A percentile compares a stretch with the other conserved stretches of the same genome.
Evolutionary conservation across 345 rosid species (phyloP).

Genomic region (Rhodomyrtus tomentosa): DNA sequence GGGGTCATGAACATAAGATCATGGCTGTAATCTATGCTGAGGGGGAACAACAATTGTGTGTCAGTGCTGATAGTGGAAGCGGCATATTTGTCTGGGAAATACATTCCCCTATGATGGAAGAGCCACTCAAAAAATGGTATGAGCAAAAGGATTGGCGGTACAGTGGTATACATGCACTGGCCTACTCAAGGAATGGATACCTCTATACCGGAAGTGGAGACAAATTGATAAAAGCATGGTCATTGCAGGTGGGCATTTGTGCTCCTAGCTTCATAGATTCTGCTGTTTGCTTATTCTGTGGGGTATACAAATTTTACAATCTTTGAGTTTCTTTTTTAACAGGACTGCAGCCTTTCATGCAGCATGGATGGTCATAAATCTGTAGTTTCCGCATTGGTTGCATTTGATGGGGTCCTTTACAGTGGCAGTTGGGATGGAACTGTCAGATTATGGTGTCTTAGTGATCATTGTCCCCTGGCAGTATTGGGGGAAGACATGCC

Average conservation of each 20-base stretch:
- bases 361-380: slow-evolving; percentile 85
- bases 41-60: slow-evolving; percentile 54
- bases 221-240: slow-evolving; percentile 81
- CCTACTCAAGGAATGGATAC: slow-evolving; percentile 45
- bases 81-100: slow-evolving; percentile 78
- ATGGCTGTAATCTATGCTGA: slow-evolving; percentile 58
- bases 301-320: neutral
- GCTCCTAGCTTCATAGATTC: neutral
- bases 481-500: slow-evolving; percentile 53
- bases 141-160: slow-evolving; percentile 95
- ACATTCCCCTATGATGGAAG: slow-evolving; percentile 36
- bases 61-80: slow-evolving; percentile 81
- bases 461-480: slow-evolving; percentile 68
- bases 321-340: slow-evolving; percentile 2
- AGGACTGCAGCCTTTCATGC: slow-evolving; percentile 68
- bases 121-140: slow-evolving; percentile 67
- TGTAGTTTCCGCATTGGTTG: slow-evolving; percentile 63
- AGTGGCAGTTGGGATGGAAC: slow-evolving; percentile 99
- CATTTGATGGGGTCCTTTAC: slow-evolving; percentile 53
- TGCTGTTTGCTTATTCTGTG: neutral
- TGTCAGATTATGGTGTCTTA: slow-evolving; percentile 69
- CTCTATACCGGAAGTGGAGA: slow-evolving; percentile 92
- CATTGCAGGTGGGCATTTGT: slow-evolving; percentile 33
- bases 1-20: slow-evolving; percentile 82
- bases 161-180: slow-evolving; percentile 75